Conservation (phyloP, 2,329 filamentous ascomycete species). For the Arthrinium phaeospermum region DNA sequence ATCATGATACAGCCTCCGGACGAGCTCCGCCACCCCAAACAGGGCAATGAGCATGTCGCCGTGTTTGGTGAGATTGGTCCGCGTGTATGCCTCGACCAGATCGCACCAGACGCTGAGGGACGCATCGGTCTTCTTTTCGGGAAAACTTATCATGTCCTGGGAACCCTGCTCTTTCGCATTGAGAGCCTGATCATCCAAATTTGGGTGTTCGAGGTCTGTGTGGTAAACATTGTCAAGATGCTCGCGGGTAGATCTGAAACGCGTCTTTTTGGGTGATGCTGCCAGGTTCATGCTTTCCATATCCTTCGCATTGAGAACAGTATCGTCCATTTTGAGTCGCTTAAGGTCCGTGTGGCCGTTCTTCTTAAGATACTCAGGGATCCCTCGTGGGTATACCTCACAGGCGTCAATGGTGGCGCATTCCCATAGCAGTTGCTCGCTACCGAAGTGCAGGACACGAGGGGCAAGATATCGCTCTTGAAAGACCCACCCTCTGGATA, state of each 20-base stretch:
- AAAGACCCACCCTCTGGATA: conserved; percentile 17
- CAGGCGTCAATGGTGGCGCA: conserved; percentile 19
- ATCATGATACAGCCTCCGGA: background rate
- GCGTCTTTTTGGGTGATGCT: no score
- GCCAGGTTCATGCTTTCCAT: no score
- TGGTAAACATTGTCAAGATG: no score
- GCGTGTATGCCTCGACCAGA: conserved; percentile 16
- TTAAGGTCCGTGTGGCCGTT: conserved; percentile 20
- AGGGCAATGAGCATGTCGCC: conserved; percentile 20
- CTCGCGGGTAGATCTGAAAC: no score
- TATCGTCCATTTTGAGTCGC: background rate
- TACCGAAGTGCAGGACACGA: conserved; percentile 1
- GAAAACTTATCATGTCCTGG: no score
- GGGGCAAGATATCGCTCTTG: conserved; percentile 13
- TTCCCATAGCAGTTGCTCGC: conserved; percentile 5
- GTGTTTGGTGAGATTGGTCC: background rate
- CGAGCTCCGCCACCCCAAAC: conserved; percentile 15
- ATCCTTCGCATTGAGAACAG: background rate
- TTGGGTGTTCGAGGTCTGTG: no score
- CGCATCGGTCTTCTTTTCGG: background rate
- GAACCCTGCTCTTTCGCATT: no score
- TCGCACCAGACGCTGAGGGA: conserved; percentile 21
- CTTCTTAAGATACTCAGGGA: background rate
- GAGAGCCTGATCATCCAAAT: no score
- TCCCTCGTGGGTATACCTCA: conserved; percentile 6